These are phyloP conservation scores for Agaricus bisporus DNA, from an alignment of 768 basidiomycete genomes.

Conservation along the genomic window DNA sequence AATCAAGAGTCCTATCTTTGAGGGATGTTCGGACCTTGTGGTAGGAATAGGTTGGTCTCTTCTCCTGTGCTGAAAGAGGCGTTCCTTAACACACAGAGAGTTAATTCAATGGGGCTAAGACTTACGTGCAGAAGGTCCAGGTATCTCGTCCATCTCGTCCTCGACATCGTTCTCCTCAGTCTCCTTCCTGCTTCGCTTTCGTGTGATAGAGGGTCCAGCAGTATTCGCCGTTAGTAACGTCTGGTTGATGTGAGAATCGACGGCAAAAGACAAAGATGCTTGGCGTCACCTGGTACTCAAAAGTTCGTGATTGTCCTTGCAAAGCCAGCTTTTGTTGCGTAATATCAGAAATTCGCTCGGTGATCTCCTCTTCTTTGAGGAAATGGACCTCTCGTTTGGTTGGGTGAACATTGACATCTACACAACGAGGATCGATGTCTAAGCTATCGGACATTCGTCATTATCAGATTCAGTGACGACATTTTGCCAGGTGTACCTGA, in stretches of 20 bases:
- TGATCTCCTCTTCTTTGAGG: constrained; percentile 83
- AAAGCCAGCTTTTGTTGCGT: constrained; percentile 62
- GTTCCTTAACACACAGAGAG: not conserved
- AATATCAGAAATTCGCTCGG: constrained; percentile 65
- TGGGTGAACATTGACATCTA: constrained; percentile 97
- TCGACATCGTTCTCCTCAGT: constrained; percentile 25
- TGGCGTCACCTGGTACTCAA: constrained; percentile 60
- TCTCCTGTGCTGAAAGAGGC: constrained; percentile 16
- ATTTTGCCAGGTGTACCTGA: constrained; percentile 52
- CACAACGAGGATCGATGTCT: constrained; percentile 75
- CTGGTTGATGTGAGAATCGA: constrained; percentile 24
- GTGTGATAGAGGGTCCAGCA: constrained; percentile 20
- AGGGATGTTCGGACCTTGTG: constrained; percentile 90
- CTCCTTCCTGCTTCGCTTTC: constrained; percentile 39
- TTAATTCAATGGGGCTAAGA: not conserved
- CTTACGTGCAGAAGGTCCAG: not conserved
- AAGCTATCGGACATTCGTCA: constrained; percentile 38
- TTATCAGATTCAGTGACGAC: too few species aligned
- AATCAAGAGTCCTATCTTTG: constrained; percentile 86
- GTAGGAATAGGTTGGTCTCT: constrained; percentile 62
- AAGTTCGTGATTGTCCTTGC: constrained; percentile 60
- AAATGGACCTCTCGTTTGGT: constrained; percentile 98
- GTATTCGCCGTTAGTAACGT: constrained; percentile 55
- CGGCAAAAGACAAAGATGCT: not conserved
- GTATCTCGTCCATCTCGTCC: constrained; percentile 18